Percentiles rank a stretch among this genome's conserved stretches.
Evolutionary conservation across 2,329 filamentous ascomycete species (phyloP).

Genomic region (Ceratocystis diversiconidia): DNA sequence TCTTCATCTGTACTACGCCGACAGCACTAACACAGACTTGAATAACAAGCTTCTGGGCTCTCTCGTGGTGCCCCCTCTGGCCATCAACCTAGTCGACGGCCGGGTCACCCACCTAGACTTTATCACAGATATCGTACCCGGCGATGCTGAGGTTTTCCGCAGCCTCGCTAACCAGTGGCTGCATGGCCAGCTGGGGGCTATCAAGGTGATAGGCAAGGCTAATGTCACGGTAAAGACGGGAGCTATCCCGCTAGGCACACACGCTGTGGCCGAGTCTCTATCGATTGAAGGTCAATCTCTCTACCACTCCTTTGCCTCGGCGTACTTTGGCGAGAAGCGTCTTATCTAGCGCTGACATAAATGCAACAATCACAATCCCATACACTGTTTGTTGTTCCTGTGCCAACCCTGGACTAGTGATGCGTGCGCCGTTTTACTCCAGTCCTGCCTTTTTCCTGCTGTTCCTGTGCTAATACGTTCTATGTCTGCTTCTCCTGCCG

Average conservation of each 20-base stretch:
- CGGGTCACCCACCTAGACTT: conserved; percentile 67
- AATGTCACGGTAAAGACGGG: conserved; percentile 64
- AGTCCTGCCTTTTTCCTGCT: conserved; percentile 5
- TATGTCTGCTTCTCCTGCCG: conserved; percentile 24
- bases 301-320: conserved; percentile 47
- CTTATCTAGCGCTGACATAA: conserved; percentile 21
- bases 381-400: conserved; percentile 4
- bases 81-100: conserved; percentile 63
- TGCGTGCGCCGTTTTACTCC: not conserved
- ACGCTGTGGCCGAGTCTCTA: conserved; percentile 59
- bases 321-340: conserved; percentile 47
- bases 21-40: conserved; percentile 46
- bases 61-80: conserved; percentile 59
- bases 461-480: conserved; percentile 21
- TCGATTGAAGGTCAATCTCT: conserved; percentile 70
- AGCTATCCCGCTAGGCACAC: conserved; percentile 62
- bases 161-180: conserved; percentile 79
- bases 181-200: conserved; percentile 55
- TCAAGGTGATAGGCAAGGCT: conserved; percentile 61
- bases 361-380: not conserved
- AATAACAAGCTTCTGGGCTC: conserved; percentile 52
- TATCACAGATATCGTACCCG: conserved; percentile 59
- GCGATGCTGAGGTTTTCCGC: conserved; percentile 62
- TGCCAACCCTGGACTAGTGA: not conserved
- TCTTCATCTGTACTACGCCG: conserved; percentile 62